A percentile compares a stretch with the other conserved stretches of the same genome.
phyloP scores from a whole-genome alignment of 768 basidiomycete species.

The Cystofilobasidium macerans region DNA sequence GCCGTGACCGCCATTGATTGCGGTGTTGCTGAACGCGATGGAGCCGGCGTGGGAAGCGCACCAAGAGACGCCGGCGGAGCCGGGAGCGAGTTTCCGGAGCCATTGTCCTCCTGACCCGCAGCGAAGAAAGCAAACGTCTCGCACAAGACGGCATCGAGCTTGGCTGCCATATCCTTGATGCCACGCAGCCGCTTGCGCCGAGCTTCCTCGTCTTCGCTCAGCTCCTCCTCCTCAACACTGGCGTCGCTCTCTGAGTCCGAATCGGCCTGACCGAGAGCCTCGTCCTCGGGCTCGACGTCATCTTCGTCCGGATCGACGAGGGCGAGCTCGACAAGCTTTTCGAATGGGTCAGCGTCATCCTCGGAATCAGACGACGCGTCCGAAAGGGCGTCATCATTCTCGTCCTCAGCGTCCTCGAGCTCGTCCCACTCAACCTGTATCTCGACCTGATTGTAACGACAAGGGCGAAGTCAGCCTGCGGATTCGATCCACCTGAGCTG shows the following conservation, averaged over 20 bases:
- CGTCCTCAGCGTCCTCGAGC: conserved; percentile 40
- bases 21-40: conserved; percentile 18
- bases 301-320: conserved; percentile 50
- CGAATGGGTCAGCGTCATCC: conserved; percentile 61
- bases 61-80: not conserved
- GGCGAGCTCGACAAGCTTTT: conserved; percentile 46
- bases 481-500: too few relatives aligned
- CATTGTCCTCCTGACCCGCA: not conserved
- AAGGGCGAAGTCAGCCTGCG: not conserved
- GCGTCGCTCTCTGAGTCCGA: conserved; percentile 32
- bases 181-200: conserved; percentile 44
- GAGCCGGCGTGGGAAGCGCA: conserved; percentile 4
- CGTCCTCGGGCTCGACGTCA: conserved; percentile 33
- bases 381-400: conserved; percentile 26
- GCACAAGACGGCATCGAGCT: conserved; percentile 77
- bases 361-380: conserved; percentile 42
- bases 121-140: conserved; percentile 75
- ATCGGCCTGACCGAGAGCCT: conserved; percentile 23
- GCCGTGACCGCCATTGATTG: conserved; percentile 26
- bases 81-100: not conserved
- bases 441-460: conserved; percentile 68
- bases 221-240: conserved; percentile 26
- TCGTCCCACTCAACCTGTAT: conserved; percentile 94
- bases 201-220: conserved; percentile 30
- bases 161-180: conserved; percentile 76